Percentiles rank a stretch among this genome's conserved stretches.
phyloP scores from a whole-genome alignment of 2,329 filamentous ascomycete species.

The Aspergillus pseudoglaucus region DNA sequence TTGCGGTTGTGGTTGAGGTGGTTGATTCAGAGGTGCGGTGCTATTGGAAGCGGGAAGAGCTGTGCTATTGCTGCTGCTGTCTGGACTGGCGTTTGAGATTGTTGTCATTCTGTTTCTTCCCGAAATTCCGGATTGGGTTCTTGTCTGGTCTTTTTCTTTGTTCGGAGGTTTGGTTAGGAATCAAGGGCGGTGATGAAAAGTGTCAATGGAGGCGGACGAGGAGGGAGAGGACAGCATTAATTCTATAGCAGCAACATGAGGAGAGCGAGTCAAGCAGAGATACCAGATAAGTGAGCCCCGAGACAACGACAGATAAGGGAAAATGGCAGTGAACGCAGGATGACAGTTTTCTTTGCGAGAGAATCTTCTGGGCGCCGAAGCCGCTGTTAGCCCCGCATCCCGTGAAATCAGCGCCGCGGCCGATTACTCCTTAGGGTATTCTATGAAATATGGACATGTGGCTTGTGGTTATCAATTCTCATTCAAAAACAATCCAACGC shows the following conservation, averaged over 20 bases:
- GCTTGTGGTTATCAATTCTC: background rate
- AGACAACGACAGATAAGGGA: background rate
- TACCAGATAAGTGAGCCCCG: background rate
- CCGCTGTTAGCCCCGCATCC: constrained; percentile 5
- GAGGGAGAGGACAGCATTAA: background rate
- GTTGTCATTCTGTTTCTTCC: background rate
- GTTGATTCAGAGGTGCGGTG: background rate
- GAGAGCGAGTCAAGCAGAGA: background rate
- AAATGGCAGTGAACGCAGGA: background rate
- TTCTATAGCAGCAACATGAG: background rate
- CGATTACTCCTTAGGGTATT: background rate
- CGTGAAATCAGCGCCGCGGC: constrained; percentile 1
- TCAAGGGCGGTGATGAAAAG: no score
- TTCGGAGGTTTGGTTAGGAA: background rate
- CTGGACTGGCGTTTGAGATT: background rate
- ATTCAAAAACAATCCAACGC: background rate
- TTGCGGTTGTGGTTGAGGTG: constrained; percentile 3
- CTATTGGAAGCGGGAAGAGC: constrained; percentile 4
- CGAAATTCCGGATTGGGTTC: no score
- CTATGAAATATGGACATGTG: background rate
- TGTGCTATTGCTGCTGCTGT: background rate
- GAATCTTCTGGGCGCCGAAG: constrained; percentile 8
- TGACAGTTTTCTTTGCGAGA: background rate
- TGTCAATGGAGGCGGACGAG: no score
- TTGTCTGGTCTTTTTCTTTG: background rate